Conservation (phyloP, 2,329 filamentous ascomycete species). For the Pestalotiopsis sp. region DNA sequence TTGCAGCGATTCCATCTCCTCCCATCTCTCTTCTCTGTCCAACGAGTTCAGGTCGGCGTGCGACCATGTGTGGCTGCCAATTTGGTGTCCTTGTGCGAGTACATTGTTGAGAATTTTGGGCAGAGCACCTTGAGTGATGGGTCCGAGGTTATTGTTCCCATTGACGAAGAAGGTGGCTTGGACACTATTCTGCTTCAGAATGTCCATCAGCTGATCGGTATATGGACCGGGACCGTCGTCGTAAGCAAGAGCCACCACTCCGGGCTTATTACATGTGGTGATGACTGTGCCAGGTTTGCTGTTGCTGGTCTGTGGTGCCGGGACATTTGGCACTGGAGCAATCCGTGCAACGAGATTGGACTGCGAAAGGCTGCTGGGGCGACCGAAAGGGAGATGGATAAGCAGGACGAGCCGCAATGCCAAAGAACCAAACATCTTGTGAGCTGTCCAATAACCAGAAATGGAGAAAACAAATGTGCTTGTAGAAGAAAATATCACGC, state of each 20-base stretch:
- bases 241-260: slow-evolving; percentile 26
- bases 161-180: slow-evolving; percentile 30
- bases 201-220: slow-evolving; percentile 22
- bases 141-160: slow-evolving; percentile 37
- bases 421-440: neutral
- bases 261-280: slow-evolving; percentile 17
- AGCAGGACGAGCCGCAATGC: neutral
- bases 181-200: slow-evolving; percentile 16
- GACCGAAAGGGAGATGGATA: neutral
- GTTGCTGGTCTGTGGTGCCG: neutral
- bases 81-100: slow-evolving; percentile 47
- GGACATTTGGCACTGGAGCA: neutral
- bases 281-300: slow-evolving; percentile 9
- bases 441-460: neutral
- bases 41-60: slow-evolving; percentile 43
- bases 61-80: slow-evolving; percentile 51
- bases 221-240: slow-evolving; percentile 29
- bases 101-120: neutral
- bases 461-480: neutral
- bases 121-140: neutral
- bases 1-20: slow-evolving; percentile 48
- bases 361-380: neutral
- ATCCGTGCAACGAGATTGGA: neutral
- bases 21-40: slow-evolving; percentile 31
- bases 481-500: neutral